Evolutionary conservation across 345 rosid genomes (phyloP), one percentile per base, ranked within the genome.

Genomic region (Lenwebbia sp.): DNA sequence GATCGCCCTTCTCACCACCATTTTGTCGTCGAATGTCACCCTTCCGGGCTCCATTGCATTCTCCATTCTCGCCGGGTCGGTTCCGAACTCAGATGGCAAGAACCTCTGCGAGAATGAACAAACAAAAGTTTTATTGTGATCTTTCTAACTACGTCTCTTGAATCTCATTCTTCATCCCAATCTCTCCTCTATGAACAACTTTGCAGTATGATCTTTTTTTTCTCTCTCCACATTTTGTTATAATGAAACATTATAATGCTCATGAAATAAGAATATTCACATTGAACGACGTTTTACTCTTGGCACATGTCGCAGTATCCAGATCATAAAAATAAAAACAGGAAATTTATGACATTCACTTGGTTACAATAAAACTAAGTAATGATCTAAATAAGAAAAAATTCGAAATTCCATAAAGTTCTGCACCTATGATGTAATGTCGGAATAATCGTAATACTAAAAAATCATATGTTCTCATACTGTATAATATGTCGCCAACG

Each of bases 31-130:
- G 82, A 92, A 92, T 5, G 94, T 86, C 25, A 92, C 85, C 60
- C 91, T 88, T 75, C 94, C 94, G 0, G 96, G 94, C 50, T 92
- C 93, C 91, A 92, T 85, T 5, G 94, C 94, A 54, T 91, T 51
- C 74, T 75, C 87, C 96, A 92, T 94, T 83, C 87, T 91, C 5
- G 91, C 90, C 1, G 94, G 94, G 60, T 91, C 94, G 1, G 89
- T 91, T 4, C 94, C 94, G 51, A 94, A 94, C 81, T 94, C 95
- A 2, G 96, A 94, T 0, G 95, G 95, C 82, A 91, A 40, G 49
- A 91, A 94, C 86, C 95, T 90, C 94, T 93, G 90, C 82, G 30
- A 57, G 51, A 49, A 49, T 9, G 51, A 49, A 10, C 51, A 10
- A 49, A 10, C 12, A 49, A 49, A 49, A 10, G 12, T 3, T 2